Evolutionary conservation across 768 basidiomycete genomes (phyloP).

Genomic region (Russula ochroleuca): DNA sequence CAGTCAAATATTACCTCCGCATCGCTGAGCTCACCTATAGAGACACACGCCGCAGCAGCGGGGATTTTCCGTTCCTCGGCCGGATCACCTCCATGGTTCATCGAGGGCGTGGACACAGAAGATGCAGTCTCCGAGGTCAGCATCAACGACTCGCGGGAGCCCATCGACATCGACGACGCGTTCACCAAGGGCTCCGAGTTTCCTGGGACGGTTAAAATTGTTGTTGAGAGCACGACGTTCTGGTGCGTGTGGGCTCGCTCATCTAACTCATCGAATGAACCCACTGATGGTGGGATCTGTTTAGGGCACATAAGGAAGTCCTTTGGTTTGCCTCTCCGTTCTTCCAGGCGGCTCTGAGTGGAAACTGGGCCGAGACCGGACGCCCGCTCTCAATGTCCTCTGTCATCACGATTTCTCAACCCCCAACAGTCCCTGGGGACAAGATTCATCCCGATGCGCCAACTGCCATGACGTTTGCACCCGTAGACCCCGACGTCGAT

Average conservation of each 20-base stretch:
- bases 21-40: conserved; percentile 76
- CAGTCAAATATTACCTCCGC: conserved; percentile 65
- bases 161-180: conserved; percentile 76
- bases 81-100: conserved; percentile 73
- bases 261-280: conserved; percentile 17
- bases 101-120: conserved; percentile 68
- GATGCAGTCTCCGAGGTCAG: conserved; percentile 66
- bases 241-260: conserved; percentile 54
- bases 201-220: conserved; percentile 86
- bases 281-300: not conserved
- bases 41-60: conserved; percentile 83
- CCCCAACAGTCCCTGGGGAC: conserved; percentile 54
- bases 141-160: conserved; percentile 55
- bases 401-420: conserved; percentile 79
- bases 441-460: conserved; percentile 40
- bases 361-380: conserved; percentile 88
- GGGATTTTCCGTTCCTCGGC: conserved; percentile 74
- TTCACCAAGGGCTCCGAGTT: conserved; percentile 64
- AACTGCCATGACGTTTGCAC: conserved; percentile 58
- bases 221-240: conserved; percentile 85
- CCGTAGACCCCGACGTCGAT: conserved; percentile 48
- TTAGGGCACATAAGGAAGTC: conserved; percentile 87
- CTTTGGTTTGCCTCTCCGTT: conserved; percentile 92
- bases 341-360: conserved; percentile 87
- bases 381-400: conserved; percentile 76